Conservation (phyloP, 2,329 filamentous ascomycete species). For the Didymella sp. region DNA sequence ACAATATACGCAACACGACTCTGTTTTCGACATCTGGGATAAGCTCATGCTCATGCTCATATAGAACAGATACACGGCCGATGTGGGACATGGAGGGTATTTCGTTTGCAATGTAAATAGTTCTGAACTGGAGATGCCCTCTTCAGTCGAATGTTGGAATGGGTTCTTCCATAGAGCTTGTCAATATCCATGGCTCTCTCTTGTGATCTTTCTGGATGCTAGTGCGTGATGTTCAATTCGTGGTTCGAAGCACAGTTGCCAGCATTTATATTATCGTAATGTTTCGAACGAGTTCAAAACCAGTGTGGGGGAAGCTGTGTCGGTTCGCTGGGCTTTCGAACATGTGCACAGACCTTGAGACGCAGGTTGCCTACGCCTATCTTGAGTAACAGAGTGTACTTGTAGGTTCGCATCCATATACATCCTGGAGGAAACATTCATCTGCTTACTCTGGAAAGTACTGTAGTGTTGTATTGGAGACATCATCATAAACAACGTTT, state of each 20-base stretch:
- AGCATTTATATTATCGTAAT: neutral
- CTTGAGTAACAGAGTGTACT: neutral
- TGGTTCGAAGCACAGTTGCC: neutral
- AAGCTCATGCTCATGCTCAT: neutral
- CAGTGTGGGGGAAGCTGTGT: neutral
- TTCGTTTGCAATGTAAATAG: neutral
- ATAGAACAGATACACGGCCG: neutral
- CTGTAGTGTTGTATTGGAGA: neutral
- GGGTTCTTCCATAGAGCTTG: neutral
- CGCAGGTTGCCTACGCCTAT: neutral
- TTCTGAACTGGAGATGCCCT: neutral
- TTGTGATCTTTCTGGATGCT: neutral
- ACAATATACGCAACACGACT: neutral
- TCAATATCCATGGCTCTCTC: neutral
- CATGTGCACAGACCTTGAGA: neutral
- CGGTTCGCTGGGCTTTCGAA: neutral
- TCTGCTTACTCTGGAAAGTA: neutral
- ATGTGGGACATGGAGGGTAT: neutral
- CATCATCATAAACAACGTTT: neutral
- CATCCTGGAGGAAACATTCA: neutral
- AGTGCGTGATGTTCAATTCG: neutral
- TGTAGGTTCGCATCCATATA: neutral
- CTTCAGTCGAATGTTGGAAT: neutral
- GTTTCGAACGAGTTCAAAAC: neutral
- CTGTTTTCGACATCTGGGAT: constrained; percentile 1